Base-by-base conservation (phyloP, 306 rosid genomes). In the Ochetophila trinervis region DNA sequence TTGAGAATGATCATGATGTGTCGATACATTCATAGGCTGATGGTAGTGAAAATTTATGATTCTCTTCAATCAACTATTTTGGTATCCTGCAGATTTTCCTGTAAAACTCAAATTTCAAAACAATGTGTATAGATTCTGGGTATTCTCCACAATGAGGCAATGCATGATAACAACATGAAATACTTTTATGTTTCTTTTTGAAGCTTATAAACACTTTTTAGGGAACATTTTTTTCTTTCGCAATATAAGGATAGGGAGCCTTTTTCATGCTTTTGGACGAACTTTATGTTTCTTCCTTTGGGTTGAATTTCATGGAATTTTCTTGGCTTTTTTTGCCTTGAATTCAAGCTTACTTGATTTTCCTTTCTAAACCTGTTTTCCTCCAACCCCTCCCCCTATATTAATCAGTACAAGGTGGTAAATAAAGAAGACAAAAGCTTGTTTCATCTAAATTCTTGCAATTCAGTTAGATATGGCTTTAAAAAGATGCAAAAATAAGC, bases 11-110 rank as follows among this genome's bases (percentile, higher is more conserved):
- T 19, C 32, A 51, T 14, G 37, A 54, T 27, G 4, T 27, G 32
- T 2, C 16, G 63, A 74, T 20, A 74, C 6, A 54, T 52, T 32
- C 8, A 57, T 30, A 51, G 14, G 23, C 68, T 34, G 57, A 40
- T 60, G 20, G 45, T 66, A 32, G 61, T 54, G 58, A 62, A 51
- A 24, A 71, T 62, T 77, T 63, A 73, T 51, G 11, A 27, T 73
- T 82, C 75, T 15, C 60, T 60, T 70, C 5, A 62, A 44, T 75
- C 71, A 50, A 55, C 48, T 56, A 69, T 78, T 74, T 61, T 73
- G 62, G 62, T 68, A 36, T 63, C 68, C 67, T 52, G 66, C 70
- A 87, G 75, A 37, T 68, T 60, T 42, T 75, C 86, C 94, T 84
- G 73, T 35, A 78, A 64, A 82, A 57, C 65, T 42, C 75, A 79